Evolutionary conservation across 2,329 filamentous ascomycete genomes (phyloP).

Genomic region (Penicillium sp.): DNA sequence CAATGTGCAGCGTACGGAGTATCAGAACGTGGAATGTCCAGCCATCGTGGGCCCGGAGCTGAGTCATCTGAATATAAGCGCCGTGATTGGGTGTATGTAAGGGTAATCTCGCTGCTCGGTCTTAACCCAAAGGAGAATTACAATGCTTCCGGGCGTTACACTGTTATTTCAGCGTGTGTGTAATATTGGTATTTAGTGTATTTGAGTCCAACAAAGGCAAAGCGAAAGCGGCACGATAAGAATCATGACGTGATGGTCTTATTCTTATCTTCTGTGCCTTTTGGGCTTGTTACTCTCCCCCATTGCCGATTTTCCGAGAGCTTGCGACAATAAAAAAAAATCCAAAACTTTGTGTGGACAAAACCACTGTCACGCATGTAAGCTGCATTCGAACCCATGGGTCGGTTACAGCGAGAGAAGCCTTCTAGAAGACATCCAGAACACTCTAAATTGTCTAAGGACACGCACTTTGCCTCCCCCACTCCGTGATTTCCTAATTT

Average conservation of each 20-base stretch:
- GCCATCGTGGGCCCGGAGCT: background rate
- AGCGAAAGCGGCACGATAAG: constrained; percentile 26
- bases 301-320: constrained; percentile 13
- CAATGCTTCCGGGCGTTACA: constrained; percentile 13
- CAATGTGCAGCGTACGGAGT: background rate
- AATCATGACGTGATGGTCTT: constrained; percentile 24
- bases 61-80: constrained; percentile 11
- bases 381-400: constrained; percentile 22
- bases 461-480: constrained; percentile 18
- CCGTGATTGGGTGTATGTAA: constrained; percentile 16
- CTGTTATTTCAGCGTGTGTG: background rate
- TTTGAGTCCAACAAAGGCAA: constrained; percentile 9
- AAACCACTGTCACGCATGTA: background rate
- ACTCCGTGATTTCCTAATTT: constrained; percentile 7
- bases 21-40: constrained; percentile 11
- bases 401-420: constrained; percentile 14
- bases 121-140: constrained; percentile 21
- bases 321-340: background rate
- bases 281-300: background rate
- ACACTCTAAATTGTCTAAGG: constrained; percentile 20
- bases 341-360: background rate
- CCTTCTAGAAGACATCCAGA: constrained; percentile 41
- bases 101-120: background rate
- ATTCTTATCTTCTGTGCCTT: constrained; percentile 5
- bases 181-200: background rate